These are phyloP conservation scores for Clathrospora elynae DNA, from an alignment of 2,329 filamentous ascomycete genomes.

Conservation along the genomic window DNA sequence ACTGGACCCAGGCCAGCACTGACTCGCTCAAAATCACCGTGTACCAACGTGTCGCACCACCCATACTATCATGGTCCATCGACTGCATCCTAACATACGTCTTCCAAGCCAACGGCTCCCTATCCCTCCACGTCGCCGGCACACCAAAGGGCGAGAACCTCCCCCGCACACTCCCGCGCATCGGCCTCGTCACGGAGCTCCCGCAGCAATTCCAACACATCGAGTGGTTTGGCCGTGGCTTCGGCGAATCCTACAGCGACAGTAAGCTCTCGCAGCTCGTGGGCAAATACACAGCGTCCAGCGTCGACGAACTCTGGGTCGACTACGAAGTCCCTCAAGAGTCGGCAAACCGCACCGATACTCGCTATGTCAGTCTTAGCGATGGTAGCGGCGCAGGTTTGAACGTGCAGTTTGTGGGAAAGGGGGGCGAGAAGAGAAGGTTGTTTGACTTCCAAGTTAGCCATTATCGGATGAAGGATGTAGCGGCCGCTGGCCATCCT, in stretches of 20 bases:
- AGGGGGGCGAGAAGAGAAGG: constrained; percentile 16
- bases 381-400: constrained; percentile 20
- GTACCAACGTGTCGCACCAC: constrained; percentile 61
- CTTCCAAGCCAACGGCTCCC: constrained; percentile 52
- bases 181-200: constrained; percentile 64
- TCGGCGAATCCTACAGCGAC: constrained; percentile 69
- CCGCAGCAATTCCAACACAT: constrained; percentile 55
- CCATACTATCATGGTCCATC: constrained; percentile 62
- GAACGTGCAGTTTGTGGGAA: constrained; percentile 39
- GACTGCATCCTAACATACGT: constrained; percentile 57
- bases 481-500: constrained; percentile 67
- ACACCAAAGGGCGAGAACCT: constrained; percentile 56
- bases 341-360: constrained; percentile 66
- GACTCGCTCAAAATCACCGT: constrained; percentile 48
- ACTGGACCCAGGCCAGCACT: constrained; percentile 42
- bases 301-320: constrained; percentile 59
- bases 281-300: constrained; percentile 53
- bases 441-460: constrained; percentile 59
- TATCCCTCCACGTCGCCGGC: constrained; percentile 55
- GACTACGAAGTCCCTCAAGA: constrained; percentile 72
- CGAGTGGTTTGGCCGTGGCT: constrained; percentile 67
- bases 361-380: constrained; percentile 58
- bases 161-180: constrained; percentile 63
- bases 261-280: constrained; percentile 64
- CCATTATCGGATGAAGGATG: constrained; percentile 58